These are phyloP conservation scores for Rhodotorula mucilaginosa DNA, from an alignment of 1,284 basidiomycete species.

Conservation along the genomic window DNA sequence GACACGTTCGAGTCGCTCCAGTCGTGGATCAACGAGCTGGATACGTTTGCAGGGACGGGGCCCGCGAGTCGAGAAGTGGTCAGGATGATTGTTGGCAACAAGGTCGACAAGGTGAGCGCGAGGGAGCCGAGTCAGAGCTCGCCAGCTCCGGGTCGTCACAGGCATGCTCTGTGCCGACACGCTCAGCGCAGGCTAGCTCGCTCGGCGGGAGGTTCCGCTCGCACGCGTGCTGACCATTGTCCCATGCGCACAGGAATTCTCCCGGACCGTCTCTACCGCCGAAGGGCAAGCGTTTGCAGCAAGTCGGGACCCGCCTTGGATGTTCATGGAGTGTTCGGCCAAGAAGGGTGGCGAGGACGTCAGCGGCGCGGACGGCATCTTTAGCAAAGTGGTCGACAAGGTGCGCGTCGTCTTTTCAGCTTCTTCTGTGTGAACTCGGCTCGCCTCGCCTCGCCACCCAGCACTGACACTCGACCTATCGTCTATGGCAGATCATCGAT, in stretches of 20 bases:
- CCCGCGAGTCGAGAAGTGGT: conserved; percentile 58
- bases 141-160: too few relatives aligned
- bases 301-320: conserved; percentile 63
- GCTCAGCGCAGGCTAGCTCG: not conserved
- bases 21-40: conserved; percentile 87
- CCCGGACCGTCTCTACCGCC: conserved; percentile 73
- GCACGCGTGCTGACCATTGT: too few relatives aligned
- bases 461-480: too few relatives aligned
- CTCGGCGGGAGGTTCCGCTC: too few relatives aligned
- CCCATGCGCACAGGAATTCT: conserved; percentile 65
- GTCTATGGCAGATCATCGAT: conserved; percentile 48
- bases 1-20: conserved; percentile 89
- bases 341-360: conserved; percentile 63
- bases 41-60: conserved; percentile 69
- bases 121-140: not conserved
- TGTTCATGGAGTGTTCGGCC: conserved; percentile 58
- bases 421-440: not conserved
- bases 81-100: conserved; percentile 91
- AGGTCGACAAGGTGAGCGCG: conserved; percentile 77
- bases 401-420: conserved; percentile 45
- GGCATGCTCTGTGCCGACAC: not conserved
- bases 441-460: not conserved
- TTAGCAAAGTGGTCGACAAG: conserved; percentile 72
- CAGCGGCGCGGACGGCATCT: conserved; percentile 72
- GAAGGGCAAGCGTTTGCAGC: conserved; percentile 80